Percentiles rank a stretch among this genome's conserved stretches.
Conservation (phyloP, 2,329 filamentous ascomycete species). For the Clonostachys sp. region DNA sequence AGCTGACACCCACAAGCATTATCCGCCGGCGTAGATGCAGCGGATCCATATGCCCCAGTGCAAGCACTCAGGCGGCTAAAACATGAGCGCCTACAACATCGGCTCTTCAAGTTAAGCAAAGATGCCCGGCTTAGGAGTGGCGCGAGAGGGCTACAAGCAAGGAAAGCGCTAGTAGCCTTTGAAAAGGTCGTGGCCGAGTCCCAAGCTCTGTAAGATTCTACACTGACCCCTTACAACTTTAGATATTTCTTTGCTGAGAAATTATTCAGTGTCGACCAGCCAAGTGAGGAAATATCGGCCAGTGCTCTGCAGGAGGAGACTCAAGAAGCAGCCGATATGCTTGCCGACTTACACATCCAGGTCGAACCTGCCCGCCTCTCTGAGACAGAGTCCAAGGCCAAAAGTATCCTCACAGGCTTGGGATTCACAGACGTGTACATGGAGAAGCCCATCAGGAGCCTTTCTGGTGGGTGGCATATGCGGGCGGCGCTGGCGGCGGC, state of each 20-base stretch:
- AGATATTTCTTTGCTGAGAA: neutral
- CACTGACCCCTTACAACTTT: neutral
- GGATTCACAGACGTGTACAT: constrained; percentile 65
- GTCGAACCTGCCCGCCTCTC: constrained; percentile 62
- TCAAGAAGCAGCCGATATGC: constrained; percentile 63
- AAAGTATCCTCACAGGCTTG: constrained; percentile 62
- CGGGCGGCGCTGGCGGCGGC: constrained; percentile 60
- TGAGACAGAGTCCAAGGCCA: constrained; percentile 61
- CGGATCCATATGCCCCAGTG: constrained; percentile 53
- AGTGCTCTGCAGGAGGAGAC: constrained; percentile 59
- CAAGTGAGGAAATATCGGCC: constrained; percentile 50
- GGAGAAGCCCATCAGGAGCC: constrained; percentile 51
- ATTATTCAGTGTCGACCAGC: constrained; percentile 38
- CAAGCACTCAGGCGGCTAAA: constrained; percentile 56
- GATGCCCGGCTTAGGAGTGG: constrained; percentile 72
- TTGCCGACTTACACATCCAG: constrained; percentile 63
- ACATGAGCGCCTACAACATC: constrained; percentile 56
- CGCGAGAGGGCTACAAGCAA: constrained; percentile 66
- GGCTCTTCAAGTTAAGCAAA: constrained; percentile 66
- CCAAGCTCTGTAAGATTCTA: constrained; percentile 35
- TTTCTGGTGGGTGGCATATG: constrained; percentile 79
- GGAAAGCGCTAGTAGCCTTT: constrained; percentile 67
- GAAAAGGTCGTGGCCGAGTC: constrained; percentile 64
- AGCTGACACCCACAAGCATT: constrained; percentile 33
- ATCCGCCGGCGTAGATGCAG: constrained; percentile 51